These are phyloP conservation scores for Papiliotrema fonsecae DNA, from an alignment of 1,284 basidiomycete genomes.

Conservation along the genomic window DNA sequence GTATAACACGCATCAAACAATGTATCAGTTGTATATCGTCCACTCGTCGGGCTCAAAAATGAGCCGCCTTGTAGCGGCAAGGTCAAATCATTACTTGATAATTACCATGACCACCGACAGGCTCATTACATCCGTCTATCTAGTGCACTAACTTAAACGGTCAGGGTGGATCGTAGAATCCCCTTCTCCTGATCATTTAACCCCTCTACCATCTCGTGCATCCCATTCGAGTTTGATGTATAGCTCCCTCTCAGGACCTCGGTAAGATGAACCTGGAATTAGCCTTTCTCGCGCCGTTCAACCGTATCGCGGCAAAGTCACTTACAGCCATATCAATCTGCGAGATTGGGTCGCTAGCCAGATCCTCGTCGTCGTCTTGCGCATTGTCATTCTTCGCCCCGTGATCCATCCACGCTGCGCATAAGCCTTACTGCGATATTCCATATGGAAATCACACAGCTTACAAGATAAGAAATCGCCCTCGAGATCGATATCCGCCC, in stretches of 20 bases:
- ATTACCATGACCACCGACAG: too few relatives aligned
- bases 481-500: slow-evolving; percentile 34
- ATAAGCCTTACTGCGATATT: slow-evolving; percentile 51
- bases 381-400: slow-evolving; percentile 66
- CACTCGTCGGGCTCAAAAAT: too few relatives aligned
- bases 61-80: too few relatives aligned
- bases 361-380: slow-evolving; percentile 81
- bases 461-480: slow-evolving; percentile 50
- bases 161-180: slow-evolving; percentile 60
- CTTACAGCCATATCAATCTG: slow-evolving; percentile 81
- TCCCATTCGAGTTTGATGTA: slow-evolving; percentile 60
- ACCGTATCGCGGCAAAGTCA: background rate
- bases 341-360: slow-evolving; percentile 78
- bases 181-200: slow-evolving; percentile 65
- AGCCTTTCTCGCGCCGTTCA: background rate
- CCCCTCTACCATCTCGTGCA: slow-evolving; percentile 61
- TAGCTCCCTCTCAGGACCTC: slow-evolving; percentile 64
- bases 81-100: too few relatives aligned
- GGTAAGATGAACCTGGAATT: slow-evolving; percentile 27
- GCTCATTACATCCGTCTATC: too few relatives aligned
- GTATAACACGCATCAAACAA: too few relatives aligned
- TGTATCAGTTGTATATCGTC: too few relatives aligned
- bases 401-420: slow-evolving; percentile 53
- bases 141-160: slow-evolving; percentile 5
- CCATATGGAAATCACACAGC: slow-evolving; percentile 7